Conservation (phyloP, 495 filamentous ascomycete genomes). For the Clohesyomyces aquaticus region DNA sequence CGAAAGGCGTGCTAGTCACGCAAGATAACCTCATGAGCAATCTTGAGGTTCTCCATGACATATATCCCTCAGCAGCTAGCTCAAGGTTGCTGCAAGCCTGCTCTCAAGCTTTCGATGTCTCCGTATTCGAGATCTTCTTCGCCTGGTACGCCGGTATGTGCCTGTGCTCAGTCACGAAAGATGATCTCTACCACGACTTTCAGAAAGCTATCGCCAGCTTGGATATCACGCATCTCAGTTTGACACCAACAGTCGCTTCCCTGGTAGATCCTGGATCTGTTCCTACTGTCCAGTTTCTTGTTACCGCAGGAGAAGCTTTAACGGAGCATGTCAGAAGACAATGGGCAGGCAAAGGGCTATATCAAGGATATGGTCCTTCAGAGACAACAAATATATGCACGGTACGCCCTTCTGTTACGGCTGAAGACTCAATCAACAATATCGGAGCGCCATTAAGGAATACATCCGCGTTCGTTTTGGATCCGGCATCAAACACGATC, state of each 20-base stretch:
- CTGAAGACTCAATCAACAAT: conserved; percentile 56
- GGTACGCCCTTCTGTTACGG: conserved; percentile 54
- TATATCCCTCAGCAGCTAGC: conserved; percentile 58
- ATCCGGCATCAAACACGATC: conserved; percentile 40
- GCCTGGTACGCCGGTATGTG: conserved; percentile 74
- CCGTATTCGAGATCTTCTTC: conserved; percentile 81
- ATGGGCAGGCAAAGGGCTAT: conserved; percentile 69
- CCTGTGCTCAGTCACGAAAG: conserved; percentile 69
- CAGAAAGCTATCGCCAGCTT: conserved; percentile 61
- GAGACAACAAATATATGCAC: conserved; percentile 79
- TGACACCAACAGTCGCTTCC: conserved; percentile 77
- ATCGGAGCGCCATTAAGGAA: conserved; percentile 70
- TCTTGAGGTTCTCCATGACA: conserved; percentile 58
- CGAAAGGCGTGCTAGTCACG: conserved; percentile 73
- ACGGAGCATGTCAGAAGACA: conserved; percentile 64
- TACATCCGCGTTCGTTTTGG: conserved; percentile 71
- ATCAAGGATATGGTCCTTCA: conserved; percentile 72
- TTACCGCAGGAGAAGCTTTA: conserved; percentile 72
- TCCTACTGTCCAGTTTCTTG: conserved; percentile 66
- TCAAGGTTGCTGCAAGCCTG: conserved; percentile 70
- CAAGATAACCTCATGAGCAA: conserved; percentile 71
- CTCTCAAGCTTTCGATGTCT: conserved; percentile 75
- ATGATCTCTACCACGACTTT: conserved; percentile 66
- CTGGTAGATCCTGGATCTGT: conserved; percentile 64
- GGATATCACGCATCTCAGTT: conserved; percentile 70